phyloP scores from a whole-genome alignment of 2,329 filamentous ascomycete genomes.

The Colletotrichum sp. region DNA sequence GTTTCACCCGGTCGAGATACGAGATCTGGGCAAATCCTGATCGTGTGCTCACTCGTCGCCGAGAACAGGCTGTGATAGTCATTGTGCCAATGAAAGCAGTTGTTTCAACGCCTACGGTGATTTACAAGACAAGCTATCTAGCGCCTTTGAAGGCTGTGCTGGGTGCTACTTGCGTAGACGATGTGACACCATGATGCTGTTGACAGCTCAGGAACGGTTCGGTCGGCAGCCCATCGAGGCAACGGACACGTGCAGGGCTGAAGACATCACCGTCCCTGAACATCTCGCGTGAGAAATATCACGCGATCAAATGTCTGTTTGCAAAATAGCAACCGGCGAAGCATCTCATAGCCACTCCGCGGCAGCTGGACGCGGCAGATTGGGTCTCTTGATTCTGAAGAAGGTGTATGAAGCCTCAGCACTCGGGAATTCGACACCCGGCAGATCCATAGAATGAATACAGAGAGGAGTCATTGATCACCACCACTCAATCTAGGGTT shows the following conservation, averaged over 20 bases:
- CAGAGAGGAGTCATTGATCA: neutral
- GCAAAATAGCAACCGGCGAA: neutral
- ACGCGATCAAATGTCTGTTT: constrained; percentile 2
- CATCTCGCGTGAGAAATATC: neutral
- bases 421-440: neutral
- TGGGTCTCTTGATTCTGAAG: neutral
- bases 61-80: neutral
- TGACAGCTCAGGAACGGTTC: neutral
- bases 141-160: neutral
- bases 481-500: neutral
- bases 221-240: neutral
- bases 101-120: neutral
- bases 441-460: accelerated
- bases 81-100: neutral
- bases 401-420: neutral
- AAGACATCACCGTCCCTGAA: neutral
- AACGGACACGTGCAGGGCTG: neutral
- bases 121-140: neutral
- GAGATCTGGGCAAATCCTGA: neutral
- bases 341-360: neutral
- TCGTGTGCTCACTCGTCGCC: neutral
- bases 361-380: neutral
- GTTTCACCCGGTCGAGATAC: neutral
- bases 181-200: neutral
- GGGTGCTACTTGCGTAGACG: neutral